Conservation (phyloP, 352 stramenopile genomes). For the Saprolegnia parasitica region DNA sequence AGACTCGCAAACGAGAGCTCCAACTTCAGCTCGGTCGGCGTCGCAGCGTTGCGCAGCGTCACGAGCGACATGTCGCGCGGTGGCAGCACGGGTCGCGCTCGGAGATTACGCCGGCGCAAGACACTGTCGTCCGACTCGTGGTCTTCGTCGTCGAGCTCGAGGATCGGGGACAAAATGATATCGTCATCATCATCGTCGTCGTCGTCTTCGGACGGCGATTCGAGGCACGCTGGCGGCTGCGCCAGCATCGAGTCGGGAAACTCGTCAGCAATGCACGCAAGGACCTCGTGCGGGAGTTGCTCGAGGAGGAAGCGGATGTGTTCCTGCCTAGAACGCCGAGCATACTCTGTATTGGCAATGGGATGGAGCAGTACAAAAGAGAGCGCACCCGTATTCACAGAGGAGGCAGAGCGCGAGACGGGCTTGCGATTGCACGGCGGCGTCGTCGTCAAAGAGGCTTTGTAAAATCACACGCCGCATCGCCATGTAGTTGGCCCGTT, state of each 20-base stretch:
- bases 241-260: constrained; percentile 19
- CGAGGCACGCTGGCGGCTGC: background rate
- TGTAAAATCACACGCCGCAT: constrained; percentile 3
- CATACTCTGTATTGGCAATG: too few species aligned
- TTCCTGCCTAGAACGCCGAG: constrained; percentile 13
- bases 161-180: constrained; percentile 11
- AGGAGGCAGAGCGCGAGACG: constrained; percentile 24
- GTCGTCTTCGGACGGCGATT: background rate
- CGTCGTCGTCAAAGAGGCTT: constrained; percentile 8
- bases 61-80: background rate
- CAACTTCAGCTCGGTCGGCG: too few species aligned
- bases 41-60: background rate
- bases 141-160: constrained; percentile 11
- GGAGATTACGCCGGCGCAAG: background rate
- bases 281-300: background rate
- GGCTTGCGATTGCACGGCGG: constrained; percentile 15
- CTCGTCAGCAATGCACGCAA: constrained; percentile 8
- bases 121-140: constrained; percentile 4
- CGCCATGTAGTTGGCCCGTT: constrained; percentile 1
- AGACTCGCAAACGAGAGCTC: too few species aligned
- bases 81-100: background rate
- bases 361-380: background rate
- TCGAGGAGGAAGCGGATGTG: background rate
- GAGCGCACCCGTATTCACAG: constrained; percentile 25
- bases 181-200: background rate